Conservation (phyloP, 2,329 filamentous ascomycete genomes). For the Sclerotinia trifoliorum region DNA sequence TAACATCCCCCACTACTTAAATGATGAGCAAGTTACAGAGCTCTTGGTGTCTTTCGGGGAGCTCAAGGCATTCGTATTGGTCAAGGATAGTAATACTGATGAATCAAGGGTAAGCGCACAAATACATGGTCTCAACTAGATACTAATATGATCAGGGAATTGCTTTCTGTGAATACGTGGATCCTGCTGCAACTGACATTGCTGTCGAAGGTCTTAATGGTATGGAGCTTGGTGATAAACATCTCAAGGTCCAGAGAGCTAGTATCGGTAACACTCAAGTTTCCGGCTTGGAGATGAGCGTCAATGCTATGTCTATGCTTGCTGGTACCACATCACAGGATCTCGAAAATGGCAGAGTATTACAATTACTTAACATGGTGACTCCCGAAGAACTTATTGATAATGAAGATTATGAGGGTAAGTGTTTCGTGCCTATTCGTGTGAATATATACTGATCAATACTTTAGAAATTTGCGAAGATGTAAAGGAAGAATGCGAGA, state of each 20-base stretch:
- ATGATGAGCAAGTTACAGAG: constrained; percentile 88
- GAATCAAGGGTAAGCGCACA: constrained; percentile 72
- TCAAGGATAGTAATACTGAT: constrained; percentile 81
- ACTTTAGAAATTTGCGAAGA: constrained; percentile 84
- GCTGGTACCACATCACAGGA: constrained; percentile 82
- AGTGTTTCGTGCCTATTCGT: constrained; percentile 30
- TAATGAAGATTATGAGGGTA: constrained; percentile 92
- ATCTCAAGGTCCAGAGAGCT: constrained; percentile 81
- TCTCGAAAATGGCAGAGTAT: constrained; percentile 75
- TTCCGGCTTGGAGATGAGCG: constrained; percentile 86
- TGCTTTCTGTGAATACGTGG: constrained; percentile 92
- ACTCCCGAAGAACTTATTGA: constrained; percentile 93
- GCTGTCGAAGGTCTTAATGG: constrained; percentile 89
- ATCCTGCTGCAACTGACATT: constrained; percentile 72
- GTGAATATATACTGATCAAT: constrained; percentile 40
- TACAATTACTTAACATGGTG: constrained; percentile 98
- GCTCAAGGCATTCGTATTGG: constrained; percentile 86
- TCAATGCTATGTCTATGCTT: constrained; percentile 97
- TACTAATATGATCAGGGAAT: constrained; percentile 65
- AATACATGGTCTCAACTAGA: background rate
- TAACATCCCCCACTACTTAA: constrained; percentile 84
- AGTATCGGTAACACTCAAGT: constrained; percentile 95
- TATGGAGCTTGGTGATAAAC: constrained; percentile 87
- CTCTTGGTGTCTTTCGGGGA: constrained; percentile 88
- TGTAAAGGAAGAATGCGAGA: constrained; percentile 86